These are phyloP conservation scores for Backusella tarrabulga DNA, from an alignment of 192 early-diverging fungal species.

Conservation along the genomic window DNA sequence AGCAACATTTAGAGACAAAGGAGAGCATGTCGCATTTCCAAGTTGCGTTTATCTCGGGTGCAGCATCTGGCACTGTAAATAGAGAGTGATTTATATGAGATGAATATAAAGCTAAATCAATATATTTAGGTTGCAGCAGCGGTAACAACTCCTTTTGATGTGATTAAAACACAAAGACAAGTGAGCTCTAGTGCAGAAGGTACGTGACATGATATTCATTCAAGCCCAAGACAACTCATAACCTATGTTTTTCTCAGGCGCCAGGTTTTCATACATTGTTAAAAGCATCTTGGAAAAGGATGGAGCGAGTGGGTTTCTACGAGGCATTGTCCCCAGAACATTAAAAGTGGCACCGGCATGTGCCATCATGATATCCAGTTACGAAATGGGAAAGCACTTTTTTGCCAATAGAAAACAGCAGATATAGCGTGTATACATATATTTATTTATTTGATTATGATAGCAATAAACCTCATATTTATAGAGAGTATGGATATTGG, in stretches of 20 bases:
- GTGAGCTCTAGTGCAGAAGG: constrained; percentile 40
- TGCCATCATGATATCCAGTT: constrained; percentile 95
- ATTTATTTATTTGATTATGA: not conserved
- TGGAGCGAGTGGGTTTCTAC: constrained; percentile 53
- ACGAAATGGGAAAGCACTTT: constrained; percentile 65
- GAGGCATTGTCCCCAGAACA: constrained; percentile 70
- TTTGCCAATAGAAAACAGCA: constrained; percentile 22
- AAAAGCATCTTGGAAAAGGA: constrained; percentile 42
- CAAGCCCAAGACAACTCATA: not conserved
- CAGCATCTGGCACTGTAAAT: constrained; percentile 76
- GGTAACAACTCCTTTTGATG: constrained; percentile 93
- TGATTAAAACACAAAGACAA: constrained; percentile 91
- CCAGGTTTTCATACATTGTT: constrained; percentile 26
- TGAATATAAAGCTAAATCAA: not conserved
- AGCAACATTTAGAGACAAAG: constrained; percentile 37
- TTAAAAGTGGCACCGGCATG: constrained; percentile 89
- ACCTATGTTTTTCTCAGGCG: not conserved
- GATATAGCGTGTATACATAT: not conserved
- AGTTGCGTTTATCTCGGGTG: constrained; percentile 79
- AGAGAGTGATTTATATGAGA: not conserved
- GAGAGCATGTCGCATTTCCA: constrained; percentile 54
- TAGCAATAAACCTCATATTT: no score
- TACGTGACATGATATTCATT: constrained; percentile 13
- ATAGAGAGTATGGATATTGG: no score
- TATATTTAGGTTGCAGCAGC: constrained; percentile 69